phyloP scores from a whole-genome alignment of 495 filamentous ascomycete species.

The Podospora conica region DNA sequence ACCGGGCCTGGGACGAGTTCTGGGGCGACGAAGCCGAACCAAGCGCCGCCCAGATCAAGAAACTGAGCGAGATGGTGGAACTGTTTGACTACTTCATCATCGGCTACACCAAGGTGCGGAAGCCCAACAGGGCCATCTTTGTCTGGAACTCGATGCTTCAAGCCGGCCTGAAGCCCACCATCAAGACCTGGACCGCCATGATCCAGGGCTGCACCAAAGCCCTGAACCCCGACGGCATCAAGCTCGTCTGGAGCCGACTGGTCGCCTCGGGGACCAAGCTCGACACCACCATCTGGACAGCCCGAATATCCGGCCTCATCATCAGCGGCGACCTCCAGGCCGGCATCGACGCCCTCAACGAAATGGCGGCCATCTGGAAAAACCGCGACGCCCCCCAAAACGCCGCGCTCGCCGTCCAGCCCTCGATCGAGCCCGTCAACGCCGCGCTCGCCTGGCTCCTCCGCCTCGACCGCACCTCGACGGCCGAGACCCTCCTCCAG shows the following conservation, averaged over 20 bases:
- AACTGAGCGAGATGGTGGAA: slow-evolving; percentile 21
- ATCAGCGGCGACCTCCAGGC: slow-evolving; percentile 36
- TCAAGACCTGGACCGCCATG: slow-evolving; percentile 59
- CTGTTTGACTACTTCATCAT: slow-evolving; percentile 53
- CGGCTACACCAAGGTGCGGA: slow-evolving; percentile 43
- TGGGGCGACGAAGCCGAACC: slow-evolving; percentile 22
- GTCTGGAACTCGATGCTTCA: slow-evolving; percentile 56
- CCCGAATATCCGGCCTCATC: slow-evolving; percentile 56
- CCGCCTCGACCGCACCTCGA: slow-evolving; percentile 25
- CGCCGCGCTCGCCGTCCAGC: slow-evolving; percentile 42
- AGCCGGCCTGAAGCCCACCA: slow-evolving; percentile 43
- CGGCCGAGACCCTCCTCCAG: slow-evolving; percentile 44
- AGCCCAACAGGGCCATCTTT: slow-evolving; percentile 42
- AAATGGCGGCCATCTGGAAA: slow-evolving; percentile 53
- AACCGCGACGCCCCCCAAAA: slow-evolving; percentile 25
- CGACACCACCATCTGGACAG: slow-evolving; percentile 55
- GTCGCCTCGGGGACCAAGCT: slow-evolving; percentile 44
- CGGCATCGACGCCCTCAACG: slow-evolving; percentile 51
- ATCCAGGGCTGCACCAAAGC: slow-evolving; percentile 50
- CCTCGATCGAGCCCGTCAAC: slow-evolving; percentile 58
- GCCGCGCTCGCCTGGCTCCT: slow-evolving; percentile 45
- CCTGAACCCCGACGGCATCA: slow-evolving; percentile 43
- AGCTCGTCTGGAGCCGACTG: slow-evolving; percentile 55
- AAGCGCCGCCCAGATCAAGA: slow-evolving; percentile 10
- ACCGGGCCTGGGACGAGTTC: slow-evolving; percentile 28